Evolutionary conservation across 176 grass and related monocot genomes (phyloP).

Genomic region (Alopecurus myosuroides): DNA sequence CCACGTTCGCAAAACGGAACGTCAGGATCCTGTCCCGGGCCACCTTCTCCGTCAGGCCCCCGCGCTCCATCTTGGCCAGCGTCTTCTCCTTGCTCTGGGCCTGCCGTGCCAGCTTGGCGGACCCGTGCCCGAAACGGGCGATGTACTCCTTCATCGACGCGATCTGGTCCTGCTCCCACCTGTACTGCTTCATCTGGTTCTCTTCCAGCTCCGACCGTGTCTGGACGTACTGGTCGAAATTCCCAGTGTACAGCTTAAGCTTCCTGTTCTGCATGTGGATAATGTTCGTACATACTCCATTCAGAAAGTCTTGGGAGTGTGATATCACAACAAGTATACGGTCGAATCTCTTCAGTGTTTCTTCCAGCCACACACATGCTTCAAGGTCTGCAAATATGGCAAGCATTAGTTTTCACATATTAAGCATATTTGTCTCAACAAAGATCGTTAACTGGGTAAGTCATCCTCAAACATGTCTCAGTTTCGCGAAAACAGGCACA

Average conservation of each 20-base stretch:
- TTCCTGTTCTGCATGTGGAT: constrained; percentile 92
- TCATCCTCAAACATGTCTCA: no score
- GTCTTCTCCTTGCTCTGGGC: constrained; percentile 96
- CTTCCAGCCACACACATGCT: constrained; percentile 95
- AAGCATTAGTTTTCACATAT: no score
- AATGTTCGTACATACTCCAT: constrained; percentile 93
- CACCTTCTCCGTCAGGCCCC: constrained; percentile 84
- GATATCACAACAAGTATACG: constrained; percentile 81
- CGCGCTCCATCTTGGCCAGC: constrained; percentile 95
- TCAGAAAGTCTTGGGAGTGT: constrained; percentile 87
- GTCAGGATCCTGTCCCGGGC: constrained; percentile 62
- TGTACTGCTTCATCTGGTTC: constrained; percentile 98
- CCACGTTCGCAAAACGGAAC: constrained; percentile 75
- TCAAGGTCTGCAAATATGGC: constrained; percentile 93
- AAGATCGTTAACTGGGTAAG: no score
- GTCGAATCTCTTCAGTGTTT: constrained; percentile 80
- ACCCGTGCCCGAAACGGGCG: constrained; percentile 89
- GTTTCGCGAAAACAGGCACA: not conserved
- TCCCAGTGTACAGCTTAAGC: constrained; percentile 90
- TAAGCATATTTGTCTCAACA: no score
- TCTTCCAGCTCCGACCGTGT: constrained; percentile 76
- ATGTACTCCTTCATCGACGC: constrained; percentile 89
- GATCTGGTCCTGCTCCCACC: constrained; percentile 94
- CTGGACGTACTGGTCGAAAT: constrained; percentile 85
- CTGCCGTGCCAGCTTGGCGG: constrained; percentile 84